These are phyloP conservation scores for Saccharomyces mikatae DNA, from an alignment of 805 yeast species.

Conservation along the genomic window DNA sequence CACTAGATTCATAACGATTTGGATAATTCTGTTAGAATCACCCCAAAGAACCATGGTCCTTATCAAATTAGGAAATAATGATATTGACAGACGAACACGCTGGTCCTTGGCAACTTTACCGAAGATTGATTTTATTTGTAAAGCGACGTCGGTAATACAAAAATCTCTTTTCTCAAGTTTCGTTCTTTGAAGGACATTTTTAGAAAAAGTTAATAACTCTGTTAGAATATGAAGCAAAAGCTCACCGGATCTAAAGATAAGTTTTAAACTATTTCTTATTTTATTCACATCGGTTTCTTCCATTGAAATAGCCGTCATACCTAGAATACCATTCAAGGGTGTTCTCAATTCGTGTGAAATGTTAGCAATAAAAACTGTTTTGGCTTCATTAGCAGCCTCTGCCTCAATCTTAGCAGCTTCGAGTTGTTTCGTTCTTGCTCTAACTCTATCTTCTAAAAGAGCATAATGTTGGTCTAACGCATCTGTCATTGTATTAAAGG, in stretches of 20 bases:
- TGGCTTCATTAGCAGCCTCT: conserved; percentile 93
- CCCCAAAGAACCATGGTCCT: conserved; percentile 68
- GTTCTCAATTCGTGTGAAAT: conserved; percentile 92
- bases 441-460: conserved; percentile 80
- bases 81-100: conserved; percentile 57
- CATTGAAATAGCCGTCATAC: conserved; percentile 91
- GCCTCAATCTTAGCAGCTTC: conserved; percentile 85
- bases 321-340: conserved; percentile 90
- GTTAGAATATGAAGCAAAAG: conserved; percentile 79
- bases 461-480: conserved; percentile 79
- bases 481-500: conserved; percentile 86
- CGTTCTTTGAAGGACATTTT: conserved; percentile 73
- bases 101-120: conserved; percentile 72
- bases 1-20: conserved; percentile 85
- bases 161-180: conserved; percentile 79
- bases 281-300: conserved; percentile 65
- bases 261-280: conserved; percentile 65
- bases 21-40: conserved; percentile 84
- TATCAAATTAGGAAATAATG: conserved; percentile 50
- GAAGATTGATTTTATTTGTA: conserved; percentile 81
- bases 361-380: conserved; percentile 86
- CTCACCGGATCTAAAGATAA: conserved; percentile 89
- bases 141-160: conserved; percentile 67
- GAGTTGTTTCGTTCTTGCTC: conserved; percentile 75
- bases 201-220: conserved; percentile 85